These are phyloP conservation scores for Pseudogymnoascus sp. DNA, from an alignment of 2,329 filamentous ascomycete species.

Conservation along the genomic window DNA sequence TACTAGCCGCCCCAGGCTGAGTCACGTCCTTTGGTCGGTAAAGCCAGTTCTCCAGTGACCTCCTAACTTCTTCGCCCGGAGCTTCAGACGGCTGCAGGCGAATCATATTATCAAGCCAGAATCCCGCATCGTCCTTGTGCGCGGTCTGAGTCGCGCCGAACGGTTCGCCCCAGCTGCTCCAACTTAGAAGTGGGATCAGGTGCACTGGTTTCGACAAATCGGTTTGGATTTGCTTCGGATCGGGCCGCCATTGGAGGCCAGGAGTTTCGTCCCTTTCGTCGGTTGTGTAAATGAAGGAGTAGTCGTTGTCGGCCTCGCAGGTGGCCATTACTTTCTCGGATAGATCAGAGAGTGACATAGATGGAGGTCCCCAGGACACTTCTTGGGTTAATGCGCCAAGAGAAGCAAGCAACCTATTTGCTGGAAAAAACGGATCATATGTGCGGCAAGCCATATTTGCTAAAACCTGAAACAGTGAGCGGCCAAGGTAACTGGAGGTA, in stretches of 20 bases:
- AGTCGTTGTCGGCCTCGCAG: constrained; percentile 12
- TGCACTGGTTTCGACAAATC: not conserved
- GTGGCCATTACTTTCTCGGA: constrained; percentile 12
- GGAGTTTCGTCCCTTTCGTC: constrained; percentile 6
- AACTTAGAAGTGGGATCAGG: not conserved
- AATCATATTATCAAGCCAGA: constrained; percentile 5
- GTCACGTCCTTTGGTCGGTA: not conserved
- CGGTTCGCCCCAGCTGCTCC: constrained; percentile 6
- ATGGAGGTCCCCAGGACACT: constrained; percentile 12
- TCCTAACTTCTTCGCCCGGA: not conserved
- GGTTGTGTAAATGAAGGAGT: constrained; percentile 12
- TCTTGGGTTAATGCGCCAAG: constrained; percentile 14
- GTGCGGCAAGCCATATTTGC: constrained; percentile 12
- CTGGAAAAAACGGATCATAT: constrained; percentile 10
- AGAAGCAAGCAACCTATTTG: constrained; percentile 13
- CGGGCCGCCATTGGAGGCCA: constrained; percentile 9
- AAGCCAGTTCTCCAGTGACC: not conserved
- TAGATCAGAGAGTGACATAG: constrained; percentile 7
- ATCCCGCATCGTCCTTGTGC: not conserved
- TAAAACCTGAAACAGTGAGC: constrained; percentile 11
- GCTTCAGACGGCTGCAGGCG: not conserved
- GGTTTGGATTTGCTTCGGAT: not conserved
- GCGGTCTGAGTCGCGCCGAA: not conserved
- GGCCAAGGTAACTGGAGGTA: constrained; percentile 10
- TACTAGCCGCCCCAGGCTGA: not conserved